Base-by-base conservation (phyloP, 179 eudicot species). In the Pouteria campechiana region DNA sequence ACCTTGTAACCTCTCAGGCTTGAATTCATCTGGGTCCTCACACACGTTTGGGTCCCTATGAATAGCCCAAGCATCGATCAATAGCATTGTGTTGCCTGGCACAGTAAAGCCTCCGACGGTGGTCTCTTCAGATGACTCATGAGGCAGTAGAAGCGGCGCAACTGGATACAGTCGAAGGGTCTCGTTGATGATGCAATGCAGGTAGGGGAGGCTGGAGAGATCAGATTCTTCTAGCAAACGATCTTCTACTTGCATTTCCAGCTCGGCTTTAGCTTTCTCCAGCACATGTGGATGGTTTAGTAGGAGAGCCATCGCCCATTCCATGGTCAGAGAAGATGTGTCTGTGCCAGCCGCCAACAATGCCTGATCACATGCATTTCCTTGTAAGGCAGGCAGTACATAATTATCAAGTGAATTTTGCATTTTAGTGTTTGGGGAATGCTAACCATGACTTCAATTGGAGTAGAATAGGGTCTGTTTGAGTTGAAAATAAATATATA, bases 31-130 rank as follows among this genome's bases (percentile, higher is more conserved):
- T 0, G 82, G 68, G 4, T 79, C 74, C 1, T 29, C 64, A 82
- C 87, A 79, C 17, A 43, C 14, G 11, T 52, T 50, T 23, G 76
- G 74, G 30, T 72, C 82, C 15, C 66, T 54, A 3, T 79, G 87
- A 25, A 79, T 60, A 19, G 70, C 74, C 79, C 82, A 68, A 13
- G 44, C 27, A 44, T 77, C 72, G 18, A 75, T 74, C 62, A 75
- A 23, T 34, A 79, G 37, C 67, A 75, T 75, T 0, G 88, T 75
- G 34, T 64, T 74, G n/a, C 43, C 41, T 0, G 82, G 76, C 10
- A 79, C 60, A 2, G 37, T 15, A 14, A 55, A 72, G 0, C 83
- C 83, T 21, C 70, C 72, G 1, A 75, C 56, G 2, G 34, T 48
- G 40, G 69, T 54, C 2, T 63, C 65, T 28, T 60, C 38, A 0